Base-by-base conservation (phyloP, 345 rosid species). In the Mallotus nudiflorus region DNA sequence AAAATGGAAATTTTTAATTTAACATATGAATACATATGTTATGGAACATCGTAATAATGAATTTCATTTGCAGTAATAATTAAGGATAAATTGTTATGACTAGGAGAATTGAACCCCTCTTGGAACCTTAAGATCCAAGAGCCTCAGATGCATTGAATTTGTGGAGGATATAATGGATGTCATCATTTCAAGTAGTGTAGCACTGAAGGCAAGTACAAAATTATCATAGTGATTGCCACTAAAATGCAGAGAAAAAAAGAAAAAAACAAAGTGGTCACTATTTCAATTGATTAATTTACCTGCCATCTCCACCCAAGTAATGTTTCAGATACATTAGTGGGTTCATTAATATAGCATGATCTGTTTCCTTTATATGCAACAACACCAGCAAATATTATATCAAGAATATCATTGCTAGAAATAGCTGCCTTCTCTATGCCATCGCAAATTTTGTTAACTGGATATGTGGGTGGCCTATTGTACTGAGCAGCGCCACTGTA, bases 401-500 rank as follows among this genome's bases (percentile, higher is more conserved):
- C 18, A 3, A 77, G 76, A 13, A 28, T 29, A 27, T 62, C 70
- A 20, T 54, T 50, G 18, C 57, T 67, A 0, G 49, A 37, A 39
- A n/a, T 54, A 18, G 29, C 7, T 5, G 1, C 67, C 4, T 66
- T 58, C 62, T 84, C 78, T 29, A 84, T 74, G 52, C 78, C 90
- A 0, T 48, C 44, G 68, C 91, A 87, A 9, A 89, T 25, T 22
- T 9, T 42, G 33, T 62, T 68, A 19, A 89, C 82, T 16, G 39
- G 57, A 55, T 73, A 51, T 7, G 14, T 56, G 0, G 85, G 81
- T 40, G 78, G 83, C 0, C 49, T 22, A 25, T 85, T 81, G 66
- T 80, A 87, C 62, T 87, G 92, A 63, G 84, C 95, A 12, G 82
- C 75, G 8, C 1, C 0, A 0, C 72, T 33, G 10, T 81, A 89